A percentile compares a stretch with the other conserved stretches of the same genome.
These are phyloP conservation scores for Hamigera avellanea DNA, from an alignment of 495 filamentous ascomycete species.

Conservation along the genomic window DNA sequence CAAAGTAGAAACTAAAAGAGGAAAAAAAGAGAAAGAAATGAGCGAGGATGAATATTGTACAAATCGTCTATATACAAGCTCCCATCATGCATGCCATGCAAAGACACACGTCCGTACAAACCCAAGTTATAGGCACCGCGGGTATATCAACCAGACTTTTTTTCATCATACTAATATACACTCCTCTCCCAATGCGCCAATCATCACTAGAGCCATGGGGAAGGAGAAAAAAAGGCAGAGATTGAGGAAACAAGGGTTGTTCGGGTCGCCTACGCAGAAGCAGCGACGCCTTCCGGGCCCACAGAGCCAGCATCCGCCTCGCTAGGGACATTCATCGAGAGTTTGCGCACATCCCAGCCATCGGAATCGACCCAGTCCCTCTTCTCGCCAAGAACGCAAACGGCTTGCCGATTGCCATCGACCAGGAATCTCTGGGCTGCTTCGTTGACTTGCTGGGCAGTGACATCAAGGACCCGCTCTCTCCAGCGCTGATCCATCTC, in stretches of 20 bases:
- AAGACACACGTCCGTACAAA: not conserved
- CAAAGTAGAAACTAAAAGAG: not conserved
- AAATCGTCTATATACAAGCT: slow-evolving; percentile 1
- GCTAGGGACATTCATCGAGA: slow-evolving; percentile 21
- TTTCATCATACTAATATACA: no score
- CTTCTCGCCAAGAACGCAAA: slow-evolving; percentile 71
- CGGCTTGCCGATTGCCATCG: slow-evolving; percentile 43
- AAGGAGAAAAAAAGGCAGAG: not conserved
- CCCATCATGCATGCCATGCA: not conserved
- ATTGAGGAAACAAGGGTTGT: no score
- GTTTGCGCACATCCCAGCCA: slow-evolving; percentile 32
- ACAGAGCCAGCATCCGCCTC: slow-evolving; percentile 4
- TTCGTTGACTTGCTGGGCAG: slow-evolving; percentile 62
- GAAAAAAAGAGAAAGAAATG: not conserved
- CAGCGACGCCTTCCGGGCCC: slow-evolving; percentile 8
- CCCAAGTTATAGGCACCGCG: not conserved
- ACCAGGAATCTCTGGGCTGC: slow-evolving; percentile 77
- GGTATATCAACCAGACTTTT: not conserved
- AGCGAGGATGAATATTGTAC: not conserved
- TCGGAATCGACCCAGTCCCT: slow-evolving; percentile 54
- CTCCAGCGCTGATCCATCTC: slow-evolving; percentile 83
- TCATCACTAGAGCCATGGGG: not conserved
- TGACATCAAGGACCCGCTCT: slow-evolving; percentile 81
- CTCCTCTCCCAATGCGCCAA: not conserved
- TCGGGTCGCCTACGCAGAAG: slow-evolving; percentile 7